These are phyloP conservation scores for Aspergillus aculeatus DNA, from an alignment of 2,329 filamentous ascomycete genomes.

Conservation along the genomic window DNA sequence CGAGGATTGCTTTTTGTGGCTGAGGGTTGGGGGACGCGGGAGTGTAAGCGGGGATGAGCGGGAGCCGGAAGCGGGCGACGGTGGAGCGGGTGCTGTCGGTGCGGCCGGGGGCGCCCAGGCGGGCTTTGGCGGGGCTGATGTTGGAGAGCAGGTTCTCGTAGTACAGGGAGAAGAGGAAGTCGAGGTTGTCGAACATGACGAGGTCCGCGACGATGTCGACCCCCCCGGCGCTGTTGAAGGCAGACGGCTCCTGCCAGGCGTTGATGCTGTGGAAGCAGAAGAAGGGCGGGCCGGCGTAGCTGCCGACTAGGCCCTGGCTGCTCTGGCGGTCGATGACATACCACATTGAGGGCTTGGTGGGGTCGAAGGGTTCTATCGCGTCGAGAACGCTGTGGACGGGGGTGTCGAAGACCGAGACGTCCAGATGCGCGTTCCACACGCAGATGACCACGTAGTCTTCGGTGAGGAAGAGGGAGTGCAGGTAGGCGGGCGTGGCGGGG, in stretches of 20 bases:
- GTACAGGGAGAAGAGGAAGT: constrained; percentile 67
- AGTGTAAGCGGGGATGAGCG: constrained; percentile 30
- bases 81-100: constrained; percentile 30
- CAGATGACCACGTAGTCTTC: constrained; percentile 70
- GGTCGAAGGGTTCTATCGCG: constrained; percentile 63
- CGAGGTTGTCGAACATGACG: constrained; percentile 61
- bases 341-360: constrained; percentile 62
- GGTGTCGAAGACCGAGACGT: constrained; percentile 33
- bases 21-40: constrained; percentile 8
- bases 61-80: constrained; percentile 41
- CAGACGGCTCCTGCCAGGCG: constrained; percentile 63
- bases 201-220: constrained; percentile 65
- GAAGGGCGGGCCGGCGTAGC: constrained; percentile 65
- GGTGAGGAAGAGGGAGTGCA: constrained; percentile 80
- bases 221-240: constrained; percentile 18
- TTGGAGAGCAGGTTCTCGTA: constrained; percentile 66
- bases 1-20: constrained; percentile 20
- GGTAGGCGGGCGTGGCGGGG: constrained; percentile 61
- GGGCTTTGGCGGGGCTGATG: constrained; percentile 45
- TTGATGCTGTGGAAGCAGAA: constrained; percentile 83
- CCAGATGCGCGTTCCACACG: constrained; percentile 67
- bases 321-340: constrained; percentile 67
- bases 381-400: constrained; percentile 52
- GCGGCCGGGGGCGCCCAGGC: constrained; percentile 21
- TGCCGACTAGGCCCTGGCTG: constrained; percentile 65